Evolutionary conservation across 495 filamentous ascomycete genomes (phyloP), one percentile per base, ranked within the genome.

Genomic region (Rhypophila decipiens): DNA sequence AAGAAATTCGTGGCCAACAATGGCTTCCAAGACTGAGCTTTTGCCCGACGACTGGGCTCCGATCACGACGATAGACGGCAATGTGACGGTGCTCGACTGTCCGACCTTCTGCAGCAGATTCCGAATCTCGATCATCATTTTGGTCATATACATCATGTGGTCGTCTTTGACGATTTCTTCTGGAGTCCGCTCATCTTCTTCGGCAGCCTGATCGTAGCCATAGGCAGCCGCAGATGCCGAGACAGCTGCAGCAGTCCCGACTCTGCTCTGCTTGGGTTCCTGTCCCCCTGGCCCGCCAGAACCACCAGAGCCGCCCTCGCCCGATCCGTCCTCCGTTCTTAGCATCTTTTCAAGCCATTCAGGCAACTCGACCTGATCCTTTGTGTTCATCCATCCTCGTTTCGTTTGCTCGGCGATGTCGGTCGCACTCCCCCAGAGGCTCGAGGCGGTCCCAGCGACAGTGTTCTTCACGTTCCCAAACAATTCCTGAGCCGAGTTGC

Each of bases 81-180:
- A 68, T 4, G 85, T 90, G 33, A 99, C 72, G 11, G 86, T 78
- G 50, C 82, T 85, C 5, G 90, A 90, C 69, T 99, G 90, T 35
- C 93, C 93, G 39, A 99, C 85, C 17, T 83, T 80, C 58, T 91
- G 84, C 5, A 99, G 72, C 34, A 99, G 88, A 52, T 84, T 89
- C 51, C 94, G 73, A 43, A 99, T 97, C 64, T 99, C 91, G 59
- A 99, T 99, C 93, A 99, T 99, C 67, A 95, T 95, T 69, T 90
- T 90, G 0, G 93, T 99, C 64, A 99, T 73, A 53, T 95, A 72
- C 93, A 99, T 99, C 91, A 99, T 99, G 65, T 99, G 93, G 58
- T 99, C 93, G 59, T 99, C 91, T 57, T 85, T 80, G 4, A 90
- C 86, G 45, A 71, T 69, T 55, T 87, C 75, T 33, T 77, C 79